Conservation (phyloP, 192 early-diverging fungal species). For the Diversispora eburnea region DNA sequence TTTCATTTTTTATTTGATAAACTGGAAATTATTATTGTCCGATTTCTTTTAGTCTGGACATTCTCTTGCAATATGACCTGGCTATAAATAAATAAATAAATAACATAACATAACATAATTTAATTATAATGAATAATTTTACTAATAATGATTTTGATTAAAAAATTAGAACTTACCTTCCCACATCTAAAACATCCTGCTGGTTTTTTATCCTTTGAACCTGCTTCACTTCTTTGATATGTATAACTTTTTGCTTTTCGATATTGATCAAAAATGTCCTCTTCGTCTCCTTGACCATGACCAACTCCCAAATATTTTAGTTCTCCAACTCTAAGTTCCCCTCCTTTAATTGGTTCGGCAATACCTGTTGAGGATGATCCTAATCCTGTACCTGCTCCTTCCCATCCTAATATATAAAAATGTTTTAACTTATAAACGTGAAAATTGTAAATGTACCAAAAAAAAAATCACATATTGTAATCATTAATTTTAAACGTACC, state of each 20-base stretch:
- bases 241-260: constrained; percentile 30
- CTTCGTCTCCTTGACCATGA: constrained; percentile 16
- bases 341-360: constrained; percentile 24
- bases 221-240: constrained; percentile 23
- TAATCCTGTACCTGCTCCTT: constrained; percentile 24
- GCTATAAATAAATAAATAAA: not conserved
- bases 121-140: not conserved
- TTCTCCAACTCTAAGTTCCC: constrained; percentile 24
- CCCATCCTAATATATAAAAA: constrained; percentile 17
- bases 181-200: constrained; percentile 28
- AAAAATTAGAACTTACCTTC: constrained; percentile 10
- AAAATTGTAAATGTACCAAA: not conserved
- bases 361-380: constrained; percentile 24
- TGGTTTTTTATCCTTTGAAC: constrained; percentile 28
- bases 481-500: constrained; percentile 8
- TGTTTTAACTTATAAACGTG: not conserved
- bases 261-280: constrained; percentile 30
- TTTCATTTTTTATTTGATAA: too few relatives aligned
- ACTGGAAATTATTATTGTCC: not conserved
- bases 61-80: constrained; percentile 15
- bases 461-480: not conserved
- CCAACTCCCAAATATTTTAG: constrained; percentile 29
- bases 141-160: not conserved
- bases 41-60: constrained; percentile 11
- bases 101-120: too few relatives aligned